These are phyloP conservation scores for Chaetomium cochliodes DNA, from an alignment of 495 filamentous ascomycete genomes.

Conservation along the genomic window DNA sequence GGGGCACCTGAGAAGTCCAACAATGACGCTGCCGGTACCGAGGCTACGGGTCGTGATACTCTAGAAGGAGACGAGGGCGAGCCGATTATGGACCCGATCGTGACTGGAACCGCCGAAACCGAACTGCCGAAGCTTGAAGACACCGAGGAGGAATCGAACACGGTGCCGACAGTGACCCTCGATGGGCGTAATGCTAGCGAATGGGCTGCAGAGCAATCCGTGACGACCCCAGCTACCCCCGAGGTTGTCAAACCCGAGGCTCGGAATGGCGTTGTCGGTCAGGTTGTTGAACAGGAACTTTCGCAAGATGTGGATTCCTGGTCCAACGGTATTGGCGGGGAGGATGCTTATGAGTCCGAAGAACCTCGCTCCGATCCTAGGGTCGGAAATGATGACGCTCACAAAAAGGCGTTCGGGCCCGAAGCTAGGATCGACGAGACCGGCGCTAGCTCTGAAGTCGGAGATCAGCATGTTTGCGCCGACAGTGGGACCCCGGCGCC, in stretches of 20 bases:
- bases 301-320: background rate
- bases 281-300: background rate
- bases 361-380: background rate
- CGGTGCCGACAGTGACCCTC: background rate
- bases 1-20: too few species aligned
- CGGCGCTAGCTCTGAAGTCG: background rate
- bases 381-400: background rate
- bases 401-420: background rate
- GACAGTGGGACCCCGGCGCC: background rate
- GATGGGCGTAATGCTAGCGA: background rate
- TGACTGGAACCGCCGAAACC: background rate
- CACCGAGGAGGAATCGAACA: background rate
- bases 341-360: background rate
- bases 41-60: background rate
- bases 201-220: background rate
- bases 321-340: background rate
- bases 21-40: too few species aligned
- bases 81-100: background rate
- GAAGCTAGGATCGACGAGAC: background rate
- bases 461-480: background rate
- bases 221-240: background rate
- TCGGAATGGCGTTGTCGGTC: background rate
- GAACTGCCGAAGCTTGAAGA: background rate
- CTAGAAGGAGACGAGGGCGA: background rate
- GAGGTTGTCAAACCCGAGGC: background rate